These are phyloP conservation scores for Elsinoe batatas DNA, from an alignment of 2,329 filamentous ascomycete species.

Conservation along the genomic window DNA sequence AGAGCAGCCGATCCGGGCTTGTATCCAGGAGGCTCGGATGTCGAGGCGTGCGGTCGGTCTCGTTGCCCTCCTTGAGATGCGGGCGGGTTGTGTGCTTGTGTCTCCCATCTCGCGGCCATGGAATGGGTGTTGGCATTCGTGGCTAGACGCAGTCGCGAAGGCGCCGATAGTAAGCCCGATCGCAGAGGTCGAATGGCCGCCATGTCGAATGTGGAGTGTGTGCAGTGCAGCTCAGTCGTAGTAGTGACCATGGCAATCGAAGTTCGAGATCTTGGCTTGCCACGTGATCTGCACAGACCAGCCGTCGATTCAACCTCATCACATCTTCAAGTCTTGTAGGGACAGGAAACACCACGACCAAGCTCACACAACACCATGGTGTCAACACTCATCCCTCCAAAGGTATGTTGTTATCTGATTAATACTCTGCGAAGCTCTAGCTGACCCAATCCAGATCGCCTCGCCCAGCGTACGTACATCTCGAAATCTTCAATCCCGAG, in stretches of 20 bases:
- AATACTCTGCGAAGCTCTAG: background rate
- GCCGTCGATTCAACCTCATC: background rate
- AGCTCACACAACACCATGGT: slow-evolving; percentile 26
- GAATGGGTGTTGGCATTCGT: slow-evolving; percentile 1
- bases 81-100: slow-evolving; percentile 30
- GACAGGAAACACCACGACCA: slow-evolving; percentile 15
- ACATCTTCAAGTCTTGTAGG: slow-evolving; percentile 13
- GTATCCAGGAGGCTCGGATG: slow-evolving; percentile 15
- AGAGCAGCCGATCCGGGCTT: slow-evolving; percentile 27
- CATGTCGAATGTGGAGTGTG: slow-evolving; percentile 23
- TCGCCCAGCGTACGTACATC: slow-evolving; percentile 65
- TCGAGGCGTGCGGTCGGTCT: slow-evolving; percentile 7
- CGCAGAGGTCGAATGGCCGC: slow-evolving; percentile 31
- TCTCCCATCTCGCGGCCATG: slow-evolving; percentile 19
- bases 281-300: slow-evolving; percentile 5
- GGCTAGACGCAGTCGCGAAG: slow-evolving; percentile 23
- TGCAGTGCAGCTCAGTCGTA: background rate
- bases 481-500: slow-evolving; percentile 10
- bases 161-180: background rate
- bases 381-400: slow-evolving; percentile 97
- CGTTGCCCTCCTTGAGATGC: slow-evolving; percentile 26
- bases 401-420: slow-evolving; percentile 53
- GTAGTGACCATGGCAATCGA: background rate
- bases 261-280: background rate
- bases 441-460: slow-evolving; percentile 52